Base-by-base conservation (phyloP, 345 rosid genomes). In the Cochlearia excelsa region DNA sequence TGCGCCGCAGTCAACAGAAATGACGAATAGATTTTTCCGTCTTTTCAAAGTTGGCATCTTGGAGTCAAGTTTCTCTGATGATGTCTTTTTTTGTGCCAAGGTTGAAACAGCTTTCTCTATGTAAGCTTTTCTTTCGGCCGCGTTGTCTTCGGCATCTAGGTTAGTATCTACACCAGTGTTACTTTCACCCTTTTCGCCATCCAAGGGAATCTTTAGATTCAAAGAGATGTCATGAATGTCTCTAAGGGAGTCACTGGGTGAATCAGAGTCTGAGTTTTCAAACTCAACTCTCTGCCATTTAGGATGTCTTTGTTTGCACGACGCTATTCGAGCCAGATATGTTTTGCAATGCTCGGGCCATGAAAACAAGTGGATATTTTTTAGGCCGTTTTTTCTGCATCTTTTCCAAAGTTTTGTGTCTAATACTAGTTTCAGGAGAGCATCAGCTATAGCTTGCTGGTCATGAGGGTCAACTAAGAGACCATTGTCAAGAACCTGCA, bases 311-410 rank as follows among this genome's bases (percentile, higher is more conserved):
- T 78, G 84, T 59, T 71, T 84, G 80, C 88, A 86, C 42, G 77
- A 76, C 43, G 80, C 77, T 74, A 86, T 80, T 28, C 86, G 81
- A 34, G 90, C 72, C 26, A 86, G 50, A 41, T 86, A 86, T 41
- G 70, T 68, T 68, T 75, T 86, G 70, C 95, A 84, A 50, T 86
- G 90, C 75, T 82, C 86, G 10, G 83, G 90, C 95, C 90, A 86
- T 28, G 95, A 82, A 66, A 72, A 84, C 48, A 69, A 54, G 75
- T 84, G 86, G 46, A 86, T 80, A 47, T 86, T 86, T 54, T 82
- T 80, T 28, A 84, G 72, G 11, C 95, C 95, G 63, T 84, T 80
- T 41, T 80, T 79, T 29, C 88, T 72, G 81, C 95, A 86, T 75
- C 79, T 84, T 67, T 65, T 71, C 95, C 95, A 84, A 31, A 86